Conservation (phyloP, 208 protist species). For the Trichomonas vaginalis region DNA sequence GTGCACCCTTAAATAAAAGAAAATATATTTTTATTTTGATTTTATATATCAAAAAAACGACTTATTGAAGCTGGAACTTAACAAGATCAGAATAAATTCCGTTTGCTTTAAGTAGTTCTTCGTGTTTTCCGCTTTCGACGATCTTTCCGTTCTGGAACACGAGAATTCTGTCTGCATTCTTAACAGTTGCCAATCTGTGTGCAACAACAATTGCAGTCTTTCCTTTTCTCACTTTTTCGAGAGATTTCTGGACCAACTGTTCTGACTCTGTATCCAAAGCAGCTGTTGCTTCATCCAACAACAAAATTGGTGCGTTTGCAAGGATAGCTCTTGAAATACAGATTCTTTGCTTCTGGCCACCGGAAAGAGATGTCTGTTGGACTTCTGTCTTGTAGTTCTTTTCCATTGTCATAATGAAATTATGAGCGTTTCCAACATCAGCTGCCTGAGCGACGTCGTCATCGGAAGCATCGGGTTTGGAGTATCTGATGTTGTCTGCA, state of each 20-base stretch:
- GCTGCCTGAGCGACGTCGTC: conserved; percentile 36
- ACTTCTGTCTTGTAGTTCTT: conserved; percentile 28
- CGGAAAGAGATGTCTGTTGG: background rate
- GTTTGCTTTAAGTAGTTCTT: background rate
- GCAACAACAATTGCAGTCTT: background rate
- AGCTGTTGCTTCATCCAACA: conserved; percentile 2
- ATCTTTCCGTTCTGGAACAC: background rate
- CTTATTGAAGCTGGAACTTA: conserved; percentile 7
- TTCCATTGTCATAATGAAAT: conserved; percentile 35
- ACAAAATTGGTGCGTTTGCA: background rate
- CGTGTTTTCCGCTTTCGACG: background rate
- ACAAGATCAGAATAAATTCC: conserved; percentile 7
- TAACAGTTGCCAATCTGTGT: background rate
- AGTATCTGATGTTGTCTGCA: conserved; percentile 40
- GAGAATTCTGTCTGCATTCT: background rate
- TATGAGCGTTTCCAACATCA: conserved; percentile 38
- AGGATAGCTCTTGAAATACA: conserved; percentile 3
- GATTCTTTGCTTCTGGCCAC: background rate
- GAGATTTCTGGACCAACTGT: background rate
- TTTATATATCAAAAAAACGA: no score
- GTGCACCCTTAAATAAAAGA: no score
- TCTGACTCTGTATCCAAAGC: conserved; percentile 1
- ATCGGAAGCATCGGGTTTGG: conserved; percentile 15
- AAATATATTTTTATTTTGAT: background rate
- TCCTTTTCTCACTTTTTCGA: background rate